Conservation (phyloP, 108 stramenopile species). For the Conticribra weissflogii region DNA sequence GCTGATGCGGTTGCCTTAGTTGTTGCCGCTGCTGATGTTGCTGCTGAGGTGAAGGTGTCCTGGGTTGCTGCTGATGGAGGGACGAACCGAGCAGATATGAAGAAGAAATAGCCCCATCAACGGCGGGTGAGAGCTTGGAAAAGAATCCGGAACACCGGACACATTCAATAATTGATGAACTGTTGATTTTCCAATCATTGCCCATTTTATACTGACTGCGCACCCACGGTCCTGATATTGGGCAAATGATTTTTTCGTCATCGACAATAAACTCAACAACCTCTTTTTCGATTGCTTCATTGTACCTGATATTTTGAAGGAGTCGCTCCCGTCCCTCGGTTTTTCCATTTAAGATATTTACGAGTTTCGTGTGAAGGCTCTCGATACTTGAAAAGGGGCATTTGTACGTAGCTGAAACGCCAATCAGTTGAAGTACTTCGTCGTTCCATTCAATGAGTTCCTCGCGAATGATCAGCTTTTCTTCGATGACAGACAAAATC, state of each 20-base stretch:
- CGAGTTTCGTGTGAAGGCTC: conserved; percentile 34
- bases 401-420: conserved; percentile 10
- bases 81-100: too few relatives aligned
- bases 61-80: too few relatives aligned
- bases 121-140: too few relatives aligned
- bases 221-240: conserved; percentile 43
- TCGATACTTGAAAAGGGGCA: conserved; percentile 32
- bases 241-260: conserved; percentile 40
- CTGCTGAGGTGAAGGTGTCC: too few relatives aligned
- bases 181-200: conserved; percentile 27
- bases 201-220: conserved; percentile 38
- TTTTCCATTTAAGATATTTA: conserved; percentile 31
- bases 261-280: conserved; percentile 55
- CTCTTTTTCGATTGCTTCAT: conserved; percentile 52
- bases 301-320: conserved; percentile 26
- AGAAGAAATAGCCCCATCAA: too few relatives aligned
- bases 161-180: conserved; percentile 18
- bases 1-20: too few relatives aligned
- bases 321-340: conserved; percentile 43
- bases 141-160: conserved; percentile 33
- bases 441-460: conserved; percentile 68
- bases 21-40: too few relatives aligned
- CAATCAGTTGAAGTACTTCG: conserved; percentile 20
- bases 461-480: conserved; percentile 57
- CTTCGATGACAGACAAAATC: conserved; percentile 67